Conservation (phyloP, 495 filamentous ascomycete species). For the Rhizodiscina lignyota region DNA sequence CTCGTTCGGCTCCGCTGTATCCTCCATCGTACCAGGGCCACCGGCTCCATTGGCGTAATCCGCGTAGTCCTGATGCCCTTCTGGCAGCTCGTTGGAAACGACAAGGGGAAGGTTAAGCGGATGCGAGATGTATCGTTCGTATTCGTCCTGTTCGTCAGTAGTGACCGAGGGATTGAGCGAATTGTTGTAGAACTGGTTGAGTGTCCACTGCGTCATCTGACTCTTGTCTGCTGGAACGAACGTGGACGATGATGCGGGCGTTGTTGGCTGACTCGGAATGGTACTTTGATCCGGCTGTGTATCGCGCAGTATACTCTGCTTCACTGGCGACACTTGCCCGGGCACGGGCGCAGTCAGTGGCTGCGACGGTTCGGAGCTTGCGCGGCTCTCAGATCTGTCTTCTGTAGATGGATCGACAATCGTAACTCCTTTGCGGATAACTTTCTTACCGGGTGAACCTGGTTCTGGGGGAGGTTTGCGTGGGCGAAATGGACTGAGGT, state of each 20-base stretch:
- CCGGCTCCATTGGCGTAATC: neutral
- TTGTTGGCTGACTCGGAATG: conserved; percentile 6
- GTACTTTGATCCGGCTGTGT: conserved; percentile 1
- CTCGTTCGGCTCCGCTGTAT: conserved; percentile 25
- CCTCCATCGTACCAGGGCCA: conserved; percentile 14
- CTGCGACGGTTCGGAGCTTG: conserved; percentile 1
- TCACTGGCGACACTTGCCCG: conserved; percentile 10
- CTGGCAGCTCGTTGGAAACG: conserved; percentile 48
- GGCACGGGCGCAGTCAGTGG: too few species aligned
- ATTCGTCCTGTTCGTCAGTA: conserved; percentile 61
- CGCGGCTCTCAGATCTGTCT: conserved; percentile 1
- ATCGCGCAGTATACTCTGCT: conserved; percentile 18
- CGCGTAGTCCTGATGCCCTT: conserved; percentile 7
- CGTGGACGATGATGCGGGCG: conserved; percentile 26
- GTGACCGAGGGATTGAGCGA: conserved; percentile 67
- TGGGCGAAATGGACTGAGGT: conserved; percentile 54
- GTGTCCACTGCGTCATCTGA: conserved; percentile 52
- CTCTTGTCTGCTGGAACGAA: conserved; percentile 21
- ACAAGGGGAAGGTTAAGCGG: conserved; percentile 82
- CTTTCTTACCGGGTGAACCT: conserved; percentile 27
- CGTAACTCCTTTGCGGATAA: conserved; percentile 43
- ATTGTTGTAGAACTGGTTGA: conserved; percentile 66
- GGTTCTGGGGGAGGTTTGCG: conserved; percentile 24
- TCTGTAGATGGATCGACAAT: conserved; percentile 38
- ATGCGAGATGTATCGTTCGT: conserved; percentile 79